phyloP scores from a whole-genome alignment of 371 early-diverging fungal species.

The Zopfochytrium polystomum region DNA sequence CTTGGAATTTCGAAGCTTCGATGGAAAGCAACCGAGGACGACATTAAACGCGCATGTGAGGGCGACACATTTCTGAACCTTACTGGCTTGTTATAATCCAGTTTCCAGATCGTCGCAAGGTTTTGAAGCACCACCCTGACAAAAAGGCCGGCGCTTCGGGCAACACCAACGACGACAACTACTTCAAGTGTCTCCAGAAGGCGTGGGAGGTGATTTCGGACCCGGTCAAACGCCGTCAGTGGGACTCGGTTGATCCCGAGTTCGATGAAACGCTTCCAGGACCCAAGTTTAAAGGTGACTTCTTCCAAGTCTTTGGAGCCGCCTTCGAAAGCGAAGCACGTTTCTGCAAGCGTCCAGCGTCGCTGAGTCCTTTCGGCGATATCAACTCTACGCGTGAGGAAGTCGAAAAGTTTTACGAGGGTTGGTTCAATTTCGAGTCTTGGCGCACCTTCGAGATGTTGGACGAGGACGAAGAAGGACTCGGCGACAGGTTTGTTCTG shows the following conservation, averaged over 20 bases:
- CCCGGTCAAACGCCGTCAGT: constrained; percentile 89
- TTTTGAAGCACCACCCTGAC: constrained; percentile 61
- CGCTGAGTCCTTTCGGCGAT: constrained; percentile 73
- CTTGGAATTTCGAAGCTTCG: constrained; percentile 49
- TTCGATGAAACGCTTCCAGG: constrained; percentile 63
- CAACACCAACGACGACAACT: constrained; percentile 79
- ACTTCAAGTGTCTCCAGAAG: constrained; percentile 98
- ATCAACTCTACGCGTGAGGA: constrained; percentile 67
- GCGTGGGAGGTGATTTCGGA: constrained; percentile 91
- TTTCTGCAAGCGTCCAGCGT: constrained; percentile 85
- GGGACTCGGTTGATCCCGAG: constrained; percentile 89
- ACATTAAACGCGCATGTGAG: constrained; percentile 52
- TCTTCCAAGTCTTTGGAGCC: constrained; percentile 82
- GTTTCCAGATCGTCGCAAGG: constrained; percentile 54
- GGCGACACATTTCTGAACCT: too few relatives aligned
- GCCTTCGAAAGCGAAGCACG: constrained; percentile 90
- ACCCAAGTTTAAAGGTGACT: constrained; percentile 65
- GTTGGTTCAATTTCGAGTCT: constrained; percentile 88
- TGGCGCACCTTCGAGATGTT: constrained; percentile 97
- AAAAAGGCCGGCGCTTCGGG: constrained; percentile 66
- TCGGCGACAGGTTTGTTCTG: constrained; percentile 55
- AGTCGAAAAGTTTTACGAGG: constrained; percentile 94
- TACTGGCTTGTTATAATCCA: neutral
- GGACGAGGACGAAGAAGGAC: constrained; percentile 93
- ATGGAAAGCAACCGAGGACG: constrained; percentile 47